Base-by-base conservation (phyloP, 208 protist species). In the Porcisia deanei region DNA sequence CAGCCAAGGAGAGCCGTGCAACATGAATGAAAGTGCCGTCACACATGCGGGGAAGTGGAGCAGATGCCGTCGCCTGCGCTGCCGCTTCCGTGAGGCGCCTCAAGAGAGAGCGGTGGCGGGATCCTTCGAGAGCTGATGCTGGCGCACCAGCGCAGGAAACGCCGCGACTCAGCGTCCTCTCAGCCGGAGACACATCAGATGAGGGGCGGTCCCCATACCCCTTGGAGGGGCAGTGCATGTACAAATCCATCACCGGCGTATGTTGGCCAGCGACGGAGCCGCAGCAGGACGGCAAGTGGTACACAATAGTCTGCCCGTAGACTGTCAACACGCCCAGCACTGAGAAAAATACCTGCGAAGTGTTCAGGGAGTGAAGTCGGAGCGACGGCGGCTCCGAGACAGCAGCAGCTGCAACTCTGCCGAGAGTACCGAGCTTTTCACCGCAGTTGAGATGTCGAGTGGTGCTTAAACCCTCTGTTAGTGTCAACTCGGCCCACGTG, bases 261-360 rank as follows among this genome's bases (percentile, higher is more conserved):
- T 45, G 49, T n/a, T 8, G 49, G 53, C 53, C 68, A 22, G 34
- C 34, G 37, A 30, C 16, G 47, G 66, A 14, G 66, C 47, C n/a
- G 12, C n/a, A 59, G 30, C 76, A 41, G 14, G 64, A 61, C 8
- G 75, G 75, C 18, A 87, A 39, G 70, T 80, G 75, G 70, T 82
- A 90, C 20, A 92, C 14, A 67, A 86, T 87, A 16, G 86, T 60
- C 8, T 83, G 69, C 14, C 83, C 79, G n/a, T 92, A 87, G 12
- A 85, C 49, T 14, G 79, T 77, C 73, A 90, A 57, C 37, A 84
- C 68, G 22, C 81, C 88, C 30, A 89, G 61, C 22, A 84, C 73
- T 49, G 76, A 75, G 55, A 45, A 30, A 14, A 71, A 20, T 45
- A 22, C 20, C 3, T 52, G 47, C 49, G 66, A 34, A 3, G 14